phyloP scores from a whole-genome alignment of 176 grass and related monocot genomes.

The Microstegium vimineum region DNA sequence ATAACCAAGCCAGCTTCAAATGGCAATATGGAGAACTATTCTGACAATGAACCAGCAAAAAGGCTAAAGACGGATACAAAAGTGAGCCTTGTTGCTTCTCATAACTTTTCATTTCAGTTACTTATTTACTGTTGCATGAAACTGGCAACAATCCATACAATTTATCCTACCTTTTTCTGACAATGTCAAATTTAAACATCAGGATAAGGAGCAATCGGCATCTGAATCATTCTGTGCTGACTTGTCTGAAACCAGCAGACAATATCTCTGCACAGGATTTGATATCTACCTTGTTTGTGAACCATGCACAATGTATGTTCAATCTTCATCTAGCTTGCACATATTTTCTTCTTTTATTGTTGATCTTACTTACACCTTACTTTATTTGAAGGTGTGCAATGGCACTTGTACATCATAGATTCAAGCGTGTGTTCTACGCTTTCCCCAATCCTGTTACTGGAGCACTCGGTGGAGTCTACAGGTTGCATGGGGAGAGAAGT shows the following conservation, averaged over 20 bases:
- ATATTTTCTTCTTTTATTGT: background rate
- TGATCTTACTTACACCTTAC: background rate
- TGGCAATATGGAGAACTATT: slow-evolving; percentile 22
- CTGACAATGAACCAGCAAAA: slow-evolving; percentile 54
- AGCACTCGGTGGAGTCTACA: slow-evolving; percentile 60
- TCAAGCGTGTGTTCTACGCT: slow-evolving; percentile 76
- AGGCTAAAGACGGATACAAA: slow-evolving; percentile 48
- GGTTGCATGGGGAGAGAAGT: slow-evolving; percentile 82
- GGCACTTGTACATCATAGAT: slow-evolving; percentile 92
- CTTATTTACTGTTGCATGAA: background rate
- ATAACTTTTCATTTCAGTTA: background rate
- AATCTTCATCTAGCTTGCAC: background rate
- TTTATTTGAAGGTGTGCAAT: slow-evolving; percentile 84
- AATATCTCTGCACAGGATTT: slow-evolving; percentile 90
- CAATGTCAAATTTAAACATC: slow-evolving; percentile 1
- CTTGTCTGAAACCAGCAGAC: slow-evolving; percentile 43
- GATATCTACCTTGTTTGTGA: slow-evolving; percentile 92
- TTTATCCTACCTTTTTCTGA: background rate
- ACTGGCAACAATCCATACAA: background rate
- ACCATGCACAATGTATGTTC: slow-evolving; percentile 77
- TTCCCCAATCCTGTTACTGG: slow-evolving; percentile 62
- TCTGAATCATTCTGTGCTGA: slow-evolving; percentile 17
- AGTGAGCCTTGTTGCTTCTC: slow-evolving; percentile 36
- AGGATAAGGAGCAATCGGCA: slow-evolving; percentile 23
- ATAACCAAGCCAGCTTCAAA: background rate